Conservation (phyloP, 805 yeast species). For the Cyberlindnera suaveolens region DNA sequence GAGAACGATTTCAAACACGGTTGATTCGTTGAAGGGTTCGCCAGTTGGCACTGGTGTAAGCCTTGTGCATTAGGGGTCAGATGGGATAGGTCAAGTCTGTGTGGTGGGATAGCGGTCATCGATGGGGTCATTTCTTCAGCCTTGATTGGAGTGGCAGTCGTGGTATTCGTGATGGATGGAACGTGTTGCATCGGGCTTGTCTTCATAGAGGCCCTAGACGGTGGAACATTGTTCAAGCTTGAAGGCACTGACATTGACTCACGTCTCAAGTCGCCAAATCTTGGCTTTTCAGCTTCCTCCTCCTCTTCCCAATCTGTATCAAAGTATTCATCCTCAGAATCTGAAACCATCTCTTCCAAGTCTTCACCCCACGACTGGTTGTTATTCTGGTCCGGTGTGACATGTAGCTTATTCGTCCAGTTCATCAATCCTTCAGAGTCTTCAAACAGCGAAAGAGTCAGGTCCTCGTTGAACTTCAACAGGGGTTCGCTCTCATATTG, state of each 20-base stretch:
- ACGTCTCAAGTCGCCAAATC: slow-evolving; percentile 2
- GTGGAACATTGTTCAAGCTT: neutral
- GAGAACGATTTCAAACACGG: slow-evolving; percentile 79
- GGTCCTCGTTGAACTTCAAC: slow-evolving; percentile 24
- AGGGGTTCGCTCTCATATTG: slow-evolving; percentile 6
- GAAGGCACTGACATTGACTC: slow-evolving; percentile 1
- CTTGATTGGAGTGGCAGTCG: neutral
- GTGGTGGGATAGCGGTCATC: neutral
- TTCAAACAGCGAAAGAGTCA: slow-evolving; percentile 9
- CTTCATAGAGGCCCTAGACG: neutral
- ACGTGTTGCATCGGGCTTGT: neutral
- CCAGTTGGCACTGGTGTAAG: slow-evolving; percentile 48
- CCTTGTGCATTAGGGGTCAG: slow-evolving; percentile 3
- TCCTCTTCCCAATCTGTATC: slow-evolving; percentile 19
- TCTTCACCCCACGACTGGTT: slow-evolving; percentile 1
- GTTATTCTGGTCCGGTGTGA: neutral
- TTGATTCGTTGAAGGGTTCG: slow-evolving; percentile 53
- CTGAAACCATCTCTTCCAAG: slow-evolving; percentile 2
- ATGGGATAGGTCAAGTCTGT: neutral
- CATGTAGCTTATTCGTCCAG: neutral
- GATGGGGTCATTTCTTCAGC: neutral
- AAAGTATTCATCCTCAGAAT: slow-evolving; percentile 26
- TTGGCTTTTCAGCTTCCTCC: slow-evolving; percentile 7
- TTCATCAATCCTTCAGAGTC: slow-evolving; percentile 1
- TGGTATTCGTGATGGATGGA: neutral